A percentile compares a stretch with the other conserved stretches of the same genome.
Evolutionary conservation across 192 early-diverging fungal genomes (phyloP).

Genomic region (Rhizophagus sp.): DNA sequence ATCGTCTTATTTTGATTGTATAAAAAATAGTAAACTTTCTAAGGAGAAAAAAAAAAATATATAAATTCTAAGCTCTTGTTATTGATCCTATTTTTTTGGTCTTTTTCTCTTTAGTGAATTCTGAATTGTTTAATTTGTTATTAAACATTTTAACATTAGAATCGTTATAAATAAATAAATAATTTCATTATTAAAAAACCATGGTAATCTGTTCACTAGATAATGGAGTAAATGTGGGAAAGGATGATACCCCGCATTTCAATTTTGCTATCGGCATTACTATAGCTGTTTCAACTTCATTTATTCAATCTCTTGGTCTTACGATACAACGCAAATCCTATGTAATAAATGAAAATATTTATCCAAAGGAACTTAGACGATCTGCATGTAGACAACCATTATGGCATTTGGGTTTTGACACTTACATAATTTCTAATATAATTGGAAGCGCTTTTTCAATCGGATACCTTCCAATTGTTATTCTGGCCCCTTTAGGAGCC

Average conservation of each 20-base stretch:
- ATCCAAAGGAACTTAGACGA: slow-evolving; percentile 50
- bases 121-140: too few species aligned
- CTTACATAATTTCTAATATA: slow-evolving; percentile 69
- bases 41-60: too few species aligned
- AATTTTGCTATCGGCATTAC: slow-evolving; percentile 53
- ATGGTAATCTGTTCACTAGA: neutral
- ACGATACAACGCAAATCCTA: slow-evolving; percentile 78
- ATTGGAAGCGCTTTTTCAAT: slow-evolving; percentile 72
- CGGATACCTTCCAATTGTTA: slow-evolving; percentile 76
- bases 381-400: slow-evolving; percentile 55
- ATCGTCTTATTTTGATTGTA: too few species aligned
- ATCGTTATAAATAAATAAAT: neutral
- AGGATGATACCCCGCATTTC: slow-evolving; percentile 25
- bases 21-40: too few species aligned
- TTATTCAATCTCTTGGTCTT: slow-evolving; percentile 74
- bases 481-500: slow-evolving; percentile 74
- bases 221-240: neutral
- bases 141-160: neutral
- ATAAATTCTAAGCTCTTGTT: too few species aligned
- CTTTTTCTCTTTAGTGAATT: too few species aligned
- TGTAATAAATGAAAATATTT: slow-evolving; percentile 55
- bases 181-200: neutral
- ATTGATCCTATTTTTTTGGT: too few species aligned
- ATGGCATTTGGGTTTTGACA: slow-evolving; percentile 68
- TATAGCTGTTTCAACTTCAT: slow-evolving; percentile 63